Evolutionary conservation across 305 asterid species (phyloP).

Genomic region (Ajuga reptans): DNA sequence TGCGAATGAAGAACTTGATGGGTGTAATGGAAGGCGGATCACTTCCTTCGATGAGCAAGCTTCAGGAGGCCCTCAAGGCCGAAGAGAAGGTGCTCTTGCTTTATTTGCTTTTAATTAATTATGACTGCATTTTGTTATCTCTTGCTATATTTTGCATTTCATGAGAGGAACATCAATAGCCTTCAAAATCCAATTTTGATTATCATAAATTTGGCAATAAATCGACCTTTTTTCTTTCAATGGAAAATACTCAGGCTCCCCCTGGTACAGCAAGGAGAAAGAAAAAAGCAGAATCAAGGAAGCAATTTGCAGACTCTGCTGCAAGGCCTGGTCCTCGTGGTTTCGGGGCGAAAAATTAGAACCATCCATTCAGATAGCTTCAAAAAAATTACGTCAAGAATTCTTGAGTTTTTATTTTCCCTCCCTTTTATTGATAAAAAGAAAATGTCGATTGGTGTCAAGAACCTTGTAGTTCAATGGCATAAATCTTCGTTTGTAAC

Average conservation of each 20-base stretch:
- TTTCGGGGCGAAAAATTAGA: slow-evolving; percentile 63
- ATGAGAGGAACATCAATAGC: not conserved
- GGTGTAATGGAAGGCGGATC: slow-evolving; percentile 95
- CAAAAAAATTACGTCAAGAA: not conserved
- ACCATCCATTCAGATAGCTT: not conserved
- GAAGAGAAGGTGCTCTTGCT: slow-evolving; percentile 59
- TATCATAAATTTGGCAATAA: not conserved
- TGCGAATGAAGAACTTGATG: slow-evolving; percentile 91
- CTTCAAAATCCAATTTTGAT: not conserved
- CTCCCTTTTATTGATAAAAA: not conserved
- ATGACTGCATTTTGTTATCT: not conserved
- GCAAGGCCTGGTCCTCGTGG: slow-evolving; percentile 73
- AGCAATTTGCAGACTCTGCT: slow-evolving; percentile 67
- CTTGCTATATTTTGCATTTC: not conserved
- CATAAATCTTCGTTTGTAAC: too few relatives aligned
- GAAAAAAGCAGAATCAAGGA: slow-evolving; percentile 59
- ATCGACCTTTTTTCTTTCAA: not conserved
- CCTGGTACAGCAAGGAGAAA: slow-evolving; percentile 95
- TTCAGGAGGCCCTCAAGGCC: slow-evolving; percentile 74
- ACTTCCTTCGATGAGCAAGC: slow-evolving; percentile 72
- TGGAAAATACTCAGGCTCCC: slow-evolving; percentile 49
- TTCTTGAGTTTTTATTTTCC: not conserved
- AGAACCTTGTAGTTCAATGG: too few relatives aligned
- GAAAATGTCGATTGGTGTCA: slow-evolving; percentile 13
- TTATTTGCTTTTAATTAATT: too few relatives aligned